Conservation (phyloP, 208 protist genomes). For the Spongospora subterranea region DNA sequence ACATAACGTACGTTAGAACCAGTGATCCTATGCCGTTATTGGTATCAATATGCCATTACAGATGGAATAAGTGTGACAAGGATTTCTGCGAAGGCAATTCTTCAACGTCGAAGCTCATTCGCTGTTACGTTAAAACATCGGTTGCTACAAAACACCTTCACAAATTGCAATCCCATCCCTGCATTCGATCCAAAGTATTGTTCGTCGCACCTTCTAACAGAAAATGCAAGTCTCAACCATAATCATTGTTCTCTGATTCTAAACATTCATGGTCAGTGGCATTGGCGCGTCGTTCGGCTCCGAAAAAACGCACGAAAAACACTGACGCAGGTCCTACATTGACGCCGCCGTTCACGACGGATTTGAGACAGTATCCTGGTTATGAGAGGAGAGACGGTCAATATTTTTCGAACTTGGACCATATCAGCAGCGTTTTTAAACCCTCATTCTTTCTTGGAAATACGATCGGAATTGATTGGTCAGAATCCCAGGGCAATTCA, state of each 20-base stretch:
- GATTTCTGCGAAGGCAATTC: slow-evolving; percentile 21
- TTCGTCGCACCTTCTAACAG: background rate
- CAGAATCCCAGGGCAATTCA: too few relatives aligned
- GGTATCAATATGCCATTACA: background rate
- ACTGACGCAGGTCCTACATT: too few relatives aligned
- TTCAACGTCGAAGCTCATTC: background rate
- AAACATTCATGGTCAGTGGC: too few relatives aligned
- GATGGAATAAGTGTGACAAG: background rate
- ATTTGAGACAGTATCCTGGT: too few relatives aligned
- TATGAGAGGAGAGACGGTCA: too few relatives aligned
- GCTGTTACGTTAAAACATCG: background rate
- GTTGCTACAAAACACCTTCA: background rate
- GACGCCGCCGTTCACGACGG: too few relatives aligned
- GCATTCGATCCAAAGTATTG: background rate
- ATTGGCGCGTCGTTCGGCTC: too few relatives aligned
- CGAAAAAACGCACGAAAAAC: too few relatives aligned
- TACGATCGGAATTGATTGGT: too few relatives aligned
- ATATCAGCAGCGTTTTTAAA: too few relatives aligned
- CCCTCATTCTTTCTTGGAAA: too few relatives aligned
- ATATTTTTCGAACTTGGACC: too few relatives aligned
- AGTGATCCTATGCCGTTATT: background rate
- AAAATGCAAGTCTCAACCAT: background rate
- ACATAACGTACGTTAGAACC: slow-evolving; percentile 8
- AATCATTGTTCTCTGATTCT: background rate
- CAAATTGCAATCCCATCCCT: background rate